These are phyloP conservation scores for Nectriaceae sp. DNA, from an alignment of 2,329 filamentous ascomycete species.

Conservation along the genomic window DNA sequence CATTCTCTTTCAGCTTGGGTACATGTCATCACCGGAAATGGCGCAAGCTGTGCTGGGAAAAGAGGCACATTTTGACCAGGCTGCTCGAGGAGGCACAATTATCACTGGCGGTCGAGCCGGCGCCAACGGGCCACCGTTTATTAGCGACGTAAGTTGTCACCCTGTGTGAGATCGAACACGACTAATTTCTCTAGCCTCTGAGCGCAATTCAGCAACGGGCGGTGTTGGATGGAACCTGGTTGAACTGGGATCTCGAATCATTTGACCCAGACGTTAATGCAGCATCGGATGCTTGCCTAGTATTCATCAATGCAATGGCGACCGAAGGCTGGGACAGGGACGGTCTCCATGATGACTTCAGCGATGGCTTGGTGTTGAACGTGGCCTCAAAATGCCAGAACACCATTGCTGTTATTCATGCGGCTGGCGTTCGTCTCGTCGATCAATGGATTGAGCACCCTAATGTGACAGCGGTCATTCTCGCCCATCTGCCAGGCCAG, in stretches of 20 bases:
- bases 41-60: slow-evolving; percentile 60
- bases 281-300: slow-evolving; percentile 21
- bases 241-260: neutral
- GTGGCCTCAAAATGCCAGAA: slow-evolving; percentile 59
- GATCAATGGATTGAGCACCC: slow-evolving; percentile 64
- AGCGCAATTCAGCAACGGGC: slow-evolving; percentile 37
- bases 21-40: slow-evolving; percentile 39
- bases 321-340: slow-evolving; percentile 59
- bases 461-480: slow-evolving; percentile 66
- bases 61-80: slow-evolving; percentile 42
- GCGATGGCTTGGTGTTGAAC: neutral
- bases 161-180: neutral
- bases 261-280: neutral
- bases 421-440: slow-evolving; percentile 68
- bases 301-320: slow-evolving; percentile 66
- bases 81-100: slow-evolving; percentile 53
- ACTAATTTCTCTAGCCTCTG: slow-evolving; percentile 38
- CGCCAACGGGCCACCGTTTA: slow-evolving; percentile 51
- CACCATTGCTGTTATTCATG: slow-evolving; percentile 69
- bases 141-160: slow-evolving; percentile 42
- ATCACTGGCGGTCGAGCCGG: slow-evolving; percentile 54
- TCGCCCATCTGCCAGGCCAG: slow-evolving; percentile 71
- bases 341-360: neutral
- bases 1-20: slow-evolving; percentile 64
- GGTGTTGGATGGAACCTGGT: neutral